phyloP scores from a whole-genome alignment of 2,329 filamentous ascomycete species.

The Pseudogymnoascus sp. region DNA sequence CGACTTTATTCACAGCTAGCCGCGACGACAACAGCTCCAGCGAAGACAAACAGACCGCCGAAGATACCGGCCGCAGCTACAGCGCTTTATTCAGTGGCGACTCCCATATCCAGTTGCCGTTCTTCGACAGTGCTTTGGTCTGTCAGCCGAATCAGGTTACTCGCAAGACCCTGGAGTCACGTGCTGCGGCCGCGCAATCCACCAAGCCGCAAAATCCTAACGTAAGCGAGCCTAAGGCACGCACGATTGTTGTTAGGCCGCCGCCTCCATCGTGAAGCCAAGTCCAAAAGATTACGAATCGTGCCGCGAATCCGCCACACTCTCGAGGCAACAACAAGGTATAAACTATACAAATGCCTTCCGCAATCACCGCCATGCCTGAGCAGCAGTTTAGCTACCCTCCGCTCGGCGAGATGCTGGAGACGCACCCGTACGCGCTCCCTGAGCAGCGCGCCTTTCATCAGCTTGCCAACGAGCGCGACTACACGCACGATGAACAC shows the following conservation, averaged over 20 bases:
- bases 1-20: background rate
- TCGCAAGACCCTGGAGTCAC: background rate
- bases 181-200: background rate
- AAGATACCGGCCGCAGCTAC: background rate
- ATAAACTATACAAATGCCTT: slow-evolving; percentile 1
- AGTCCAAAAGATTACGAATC: slow-evolving; percentile 7
- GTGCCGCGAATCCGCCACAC: slow-evolving; percentile 1
- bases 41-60: background rate
- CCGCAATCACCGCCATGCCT: slow-evolving; percentile 10
- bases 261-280: slow-evolving; percentile 5
- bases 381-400: slow-evolving; percentile 11
- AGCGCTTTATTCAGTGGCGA: background rate
- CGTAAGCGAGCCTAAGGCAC: slow-evolving; percentile 1
- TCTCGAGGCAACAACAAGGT: slow-evolving; percentile 1
- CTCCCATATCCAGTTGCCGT: background rate
- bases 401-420: slow-evolving; percentile 10
- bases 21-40: background rate
- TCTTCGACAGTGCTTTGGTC: background rate
- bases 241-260: slow-evolving; percentile 8
- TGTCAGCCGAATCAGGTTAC: background rate
- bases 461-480: slow-evolving; percentile 11
- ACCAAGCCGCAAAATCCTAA: background rate
- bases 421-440: slow-evolving; percentile 1
- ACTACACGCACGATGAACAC: slow-evolving; percentile 11
- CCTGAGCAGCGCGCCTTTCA: slow-evolving; percentile 9